These are phyloP conservation scores for Anthracocystis panici-leucophaei DNA, from an alignment of 1,284 basidiomycete genomes.

Conservation along the genomic window DNA sequence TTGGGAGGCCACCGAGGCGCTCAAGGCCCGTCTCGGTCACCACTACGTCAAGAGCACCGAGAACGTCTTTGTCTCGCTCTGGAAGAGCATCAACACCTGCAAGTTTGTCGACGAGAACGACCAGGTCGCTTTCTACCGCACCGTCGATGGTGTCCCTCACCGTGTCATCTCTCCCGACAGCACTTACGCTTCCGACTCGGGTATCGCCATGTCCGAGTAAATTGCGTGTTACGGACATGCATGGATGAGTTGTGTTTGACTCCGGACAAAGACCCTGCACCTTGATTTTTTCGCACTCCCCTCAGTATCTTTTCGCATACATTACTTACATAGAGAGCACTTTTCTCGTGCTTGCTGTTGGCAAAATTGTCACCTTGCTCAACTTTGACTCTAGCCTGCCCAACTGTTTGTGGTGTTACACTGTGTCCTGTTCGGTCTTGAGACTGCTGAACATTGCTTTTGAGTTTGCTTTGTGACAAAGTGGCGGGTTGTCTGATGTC, in stretches of 20 bases:
- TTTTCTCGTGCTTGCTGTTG: background rate
- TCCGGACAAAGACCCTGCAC: background rate
- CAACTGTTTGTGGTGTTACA: background rate
- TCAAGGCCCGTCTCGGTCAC: slow-evolving; percentile 81
- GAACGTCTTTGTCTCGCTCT: slow-evolving; percentile 73
- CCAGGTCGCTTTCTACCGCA: slow-evolving; percentile 67
- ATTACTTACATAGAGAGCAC: background rate
- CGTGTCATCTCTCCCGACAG: slow-evolving; percentile 52
- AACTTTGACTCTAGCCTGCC: background rate
- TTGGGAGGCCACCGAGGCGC: slow-evolving; percentile 91
- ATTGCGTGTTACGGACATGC: background rate
- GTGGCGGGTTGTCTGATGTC: background rate
- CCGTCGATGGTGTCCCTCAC: slow-evolving; percentile 63
- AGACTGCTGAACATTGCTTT: no score
- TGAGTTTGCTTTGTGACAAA: no score
- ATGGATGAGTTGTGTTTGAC: no score
- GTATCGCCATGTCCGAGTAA: slow-evolving; percentile 62
- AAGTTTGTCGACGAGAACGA: slow-evolving; percentile 67
- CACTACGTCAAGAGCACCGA: slow-evolving; percentile 73
- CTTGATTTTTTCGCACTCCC: background rate
- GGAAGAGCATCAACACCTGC: slow-evolving; percentile 72
- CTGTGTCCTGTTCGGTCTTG: background rate
- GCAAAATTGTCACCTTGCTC: slow-evolving; percentile 1
- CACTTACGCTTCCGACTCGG: slow-evolving; percentile 64
- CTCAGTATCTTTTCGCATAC: background rate